phyloP scores from a whole-genome alignment of 2,329 filamentous ascomycete genomes.

The Verruconis gallopava region DNA sequence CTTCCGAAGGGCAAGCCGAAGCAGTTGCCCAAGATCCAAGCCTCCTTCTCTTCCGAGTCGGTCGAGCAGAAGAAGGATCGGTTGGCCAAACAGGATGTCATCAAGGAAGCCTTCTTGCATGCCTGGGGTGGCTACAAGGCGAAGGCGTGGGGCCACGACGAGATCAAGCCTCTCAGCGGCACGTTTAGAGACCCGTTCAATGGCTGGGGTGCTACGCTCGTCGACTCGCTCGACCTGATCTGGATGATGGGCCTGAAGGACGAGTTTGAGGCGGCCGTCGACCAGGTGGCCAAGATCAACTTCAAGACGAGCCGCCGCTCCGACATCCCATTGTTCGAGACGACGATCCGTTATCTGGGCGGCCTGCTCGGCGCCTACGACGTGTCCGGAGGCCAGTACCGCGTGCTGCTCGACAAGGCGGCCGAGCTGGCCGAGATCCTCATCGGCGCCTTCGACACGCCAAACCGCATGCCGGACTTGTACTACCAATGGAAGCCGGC shows the following conservation, averaged over 20 bases:
- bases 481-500: conserved; percentile 42
- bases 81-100: conserved; percentile 47
- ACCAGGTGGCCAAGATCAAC: conserved; percentile 45
- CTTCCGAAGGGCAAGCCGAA: conserved; percentile 62
- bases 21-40: conserved; percentile 64
- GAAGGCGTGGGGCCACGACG: conserved; percentile 75
- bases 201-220: conserved; percentile 78
- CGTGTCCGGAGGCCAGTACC: conserved; percentile 41
- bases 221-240: conserved; percentile 61
- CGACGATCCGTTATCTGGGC: conserved; percentile 57
- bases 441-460: conserved; percentile 55
- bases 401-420: conserved; percentile 47
- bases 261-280: conserved; percentile 52
- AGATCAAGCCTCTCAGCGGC: conserved; percentile 61
- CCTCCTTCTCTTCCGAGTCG: conserved; percentile 42
- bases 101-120: conserved; percentile 62
- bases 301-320: conserved; percentile 40
- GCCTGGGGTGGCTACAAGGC: conserved; percentile 74
- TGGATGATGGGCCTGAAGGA: conserved; percentile 58
- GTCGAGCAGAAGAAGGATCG: conserved; percentile 46
- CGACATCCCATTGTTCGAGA: conserved; percentile 56
- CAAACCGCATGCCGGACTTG: conserved; percentile 51
- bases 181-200: conserved; percentile 69
- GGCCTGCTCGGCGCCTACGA: conserved; percentile 59
- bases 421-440: conserved; percentile 50